Percentiles rank a stretch among this genome's conserved stretches.
Evolutionary conservation across 163 green algal genomes (phyloP).

Genomic region (Smithsoniella earleae): DNA sequence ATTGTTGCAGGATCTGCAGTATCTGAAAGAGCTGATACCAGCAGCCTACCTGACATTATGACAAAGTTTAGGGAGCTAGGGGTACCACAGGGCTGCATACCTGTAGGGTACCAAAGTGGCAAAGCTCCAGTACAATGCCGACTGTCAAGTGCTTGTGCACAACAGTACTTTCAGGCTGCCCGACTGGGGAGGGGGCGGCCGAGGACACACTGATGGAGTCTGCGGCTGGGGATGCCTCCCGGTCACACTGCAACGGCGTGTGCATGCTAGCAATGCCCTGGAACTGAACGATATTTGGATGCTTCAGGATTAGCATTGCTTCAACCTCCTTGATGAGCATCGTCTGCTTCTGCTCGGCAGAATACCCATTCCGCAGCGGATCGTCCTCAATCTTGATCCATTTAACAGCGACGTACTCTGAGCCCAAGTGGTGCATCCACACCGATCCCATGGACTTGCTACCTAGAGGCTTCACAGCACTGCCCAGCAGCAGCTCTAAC

Average conservation of each 20-base stretch:
- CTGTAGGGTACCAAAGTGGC: conserved; percentile 15
- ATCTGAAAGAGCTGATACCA: too few relatives aligned
- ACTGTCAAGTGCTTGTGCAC: background rate
- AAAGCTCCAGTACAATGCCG: conserved; percentile 26
- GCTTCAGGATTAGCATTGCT: conserved; percentile 18
- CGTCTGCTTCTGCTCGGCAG: conserved; percentile 16
- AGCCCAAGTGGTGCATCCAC: conserved; percentile 28
- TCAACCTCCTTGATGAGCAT: conserved; percentile 27
- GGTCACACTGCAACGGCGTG: background rate
- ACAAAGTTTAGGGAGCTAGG: too few relatives aligned
- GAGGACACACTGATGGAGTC: too few relatives aligned
- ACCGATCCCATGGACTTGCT: conserved; percentile 26
- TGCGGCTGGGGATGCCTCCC: too few relatives aligned
- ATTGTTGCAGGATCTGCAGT: too few relatives aligned
- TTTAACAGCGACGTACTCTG: conserved; percentile 18
- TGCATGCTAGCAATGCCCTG: conserved; percentile 9
- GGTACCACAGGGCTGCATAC: too few relatives aligned
- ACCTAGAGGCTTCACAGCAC: conserved; percentile 3
- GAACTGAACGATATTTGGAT: conserved; percentile 17
- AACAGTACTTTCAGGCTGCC: too few relatives aligned
- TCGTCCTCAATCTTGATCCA: conserved; percentile 19
- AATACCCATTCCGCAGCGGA: background rate
- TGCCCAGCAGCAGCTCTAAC: conserved; percentile 29
- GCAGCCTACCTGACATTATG: too few relatives aligned
- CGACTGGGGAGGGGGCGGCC: too few relatives aligned